Conservation (phyloP, 2,329 filamentous ascomycete species). For the Fusarium ramigenum region DNA sequence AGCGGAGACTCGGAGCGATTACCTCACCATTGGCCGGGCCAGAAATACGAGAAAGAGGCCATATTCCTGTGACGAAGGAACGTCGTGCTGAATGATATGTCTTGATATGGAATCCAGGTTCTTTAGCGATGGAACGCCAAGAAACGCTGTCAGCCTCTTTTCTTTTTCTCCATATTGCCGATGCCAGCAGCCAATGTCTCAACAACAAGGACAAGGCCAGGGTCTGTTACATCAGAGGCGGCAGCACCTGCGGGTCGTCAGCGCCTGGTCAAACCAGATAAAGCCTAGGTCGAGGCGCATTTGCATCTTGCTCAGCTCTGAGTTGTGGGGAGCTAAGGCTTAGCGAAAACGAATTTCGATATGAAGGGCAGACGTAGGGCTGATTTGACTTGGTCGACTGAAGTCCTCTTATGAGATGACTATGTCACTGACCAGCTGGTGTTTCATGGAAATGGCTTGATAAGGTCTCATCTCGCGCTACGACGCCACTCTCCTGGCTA, state of each 20-base stretch:
- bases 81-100: neutral
- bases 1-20: neutral
- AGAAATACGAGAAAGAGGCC: neutral
- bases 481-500: neutral
- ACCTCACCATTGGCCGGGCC: neutral
- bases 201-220: neutral
- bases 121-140: neutral
- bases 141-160: slow-evolving; percentile 5
- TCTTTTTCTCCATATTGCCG: neutral
- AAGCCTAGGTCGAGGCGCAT: slow-evolving; percentile 28
- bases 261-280: slow-evolving; percentile 17
- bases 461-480: neutral
- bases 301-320: slow-evolving; percentile 5
- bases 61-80: neutral
- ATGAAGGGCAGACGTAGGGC: slow-evolving; percentile 7
- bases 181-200: neutral
- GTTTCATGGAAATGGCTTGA: neutral
- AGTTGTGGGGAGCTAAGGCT: slow-evolving; percentile 20
- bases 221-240: slow-evolving; percentile 15
- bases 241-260: neutral
- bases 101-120: neutral
- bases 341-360: slow-evolving; percentile 1
- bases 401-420: neutral
- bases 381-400: neutral
- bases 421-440: neutral